Percentiles rank a stretch among this genome's conserved stretches.
Conservation (phyloP, 129 eudicot genomes). For the Tagetes erecta region DNA sequence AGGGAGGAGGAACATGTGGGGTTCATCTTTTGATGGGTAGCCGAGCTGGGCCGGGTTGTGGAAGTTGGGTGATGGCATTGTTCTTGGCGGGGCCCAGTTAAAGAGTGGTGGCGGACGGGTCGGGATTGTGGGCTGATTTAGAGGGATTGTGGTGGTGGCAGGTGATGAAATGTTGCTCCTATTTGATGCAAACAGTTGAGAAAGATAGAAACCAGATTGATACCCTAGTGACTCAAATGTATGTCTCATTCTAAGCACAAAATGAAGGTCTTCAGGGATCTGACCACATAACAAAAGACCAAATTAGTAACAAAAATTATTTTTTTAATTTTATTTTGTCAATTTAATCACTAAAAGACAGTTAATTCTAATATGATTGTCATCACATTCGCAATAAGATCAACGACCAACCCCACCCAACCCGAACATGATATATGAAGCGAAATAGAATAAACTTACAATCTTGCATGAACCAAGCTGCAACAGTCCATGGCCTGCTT, state of each 20-base stretch:
- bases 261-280: constrained; percentile 97
- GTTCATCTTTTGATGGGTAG: constrained; percentile 70
- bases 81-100: constrained; percentile 79
- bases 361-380: neutral
- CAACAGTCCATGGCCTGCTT: constrained; percentile 98
- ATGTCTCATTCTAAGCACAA: constrained; percentile 96
- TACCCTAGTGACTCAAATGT: constrained; percentile 91
- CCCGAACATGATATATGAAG: neutral
- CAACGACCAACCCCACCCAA: neutral
- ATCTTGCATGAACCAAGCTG: constrained; percentile 99
- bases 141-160: constrained; percentile 48
- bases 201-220: constrained; percentile 86
- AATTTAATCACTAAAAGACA: neutral
- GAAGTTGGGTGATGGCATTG: constrained; percentile 65
- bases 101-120: constrained; percentile 69
- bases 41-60: constrained; percentile 58
- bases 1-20: constrained; percentile 84
- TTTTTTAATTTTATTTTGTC: too few species aligned
- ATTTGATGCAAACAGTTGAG: constrained; percentile 86
- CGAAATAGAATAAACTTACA: constrained; percentile 54
- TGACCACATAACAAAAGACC: constrained; percentile 26
- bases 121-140: constrained; percentile 61
- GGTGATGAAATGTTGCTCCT: constrained; percentile 44
- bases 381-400: neutral
- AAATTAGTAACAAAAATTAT: neutral